Evolutionary conservation across 225 moss, liverwort and hornwort genomes (phyloP).

Genomic region (Physcomitrium patens): DNA sequence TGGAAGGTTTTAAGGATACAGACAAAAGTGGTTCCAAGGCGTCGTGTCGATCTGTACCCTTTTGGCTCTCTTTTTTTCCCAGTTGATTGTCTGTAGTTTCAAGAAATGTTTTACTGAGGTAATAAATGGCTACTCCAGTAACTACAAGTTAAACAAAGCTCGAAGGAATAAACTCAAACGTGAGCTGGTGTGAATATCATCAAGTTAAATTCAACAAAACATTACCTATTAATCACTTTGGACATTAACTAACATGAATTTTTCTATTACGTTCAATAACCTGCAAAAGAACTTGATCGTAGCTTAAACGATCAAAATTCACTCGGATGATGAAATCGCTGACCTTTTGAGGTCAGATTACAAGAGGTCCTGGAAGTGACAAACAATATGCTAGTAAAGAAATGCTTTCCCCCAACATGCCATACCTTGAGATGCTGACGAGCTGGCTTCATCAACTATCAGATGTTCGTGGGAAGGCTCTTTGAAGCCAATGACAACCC

Average conservation of each 20-base stretch:
- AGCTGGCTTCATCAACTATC: constrained; percentile 15
- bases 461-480: constrained; percentile 51
- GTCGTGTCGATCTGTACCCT: constrained; percentile 33
- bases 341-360: background rate
- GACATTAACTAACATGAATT: too few relatives aligned
- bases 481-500: constrained; percentile 53
- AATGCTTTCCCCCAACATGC: background rate
- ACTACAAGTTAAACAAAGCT: background rate
- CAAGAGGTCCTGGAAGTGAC: background rate
- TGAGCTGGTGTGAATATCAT: background rate
- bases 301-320: too few relatives aligned
- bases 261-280: too few relatives aligned
- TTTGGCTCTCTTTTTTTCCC: constrained; percentile 10
- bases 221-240: too few relatives aligned
- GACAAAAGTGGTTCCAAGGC: constrained; percentile 61
- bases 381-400: background rate
- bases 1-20: constrained; percentile 32
- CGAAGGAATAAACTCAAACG: background rate
- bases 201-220: background rate
- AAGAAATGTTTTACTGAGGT: background rate
- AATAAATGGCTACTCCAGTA: background rate
- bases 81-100: constrained; percentile 19
- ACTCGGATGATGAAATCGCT: too few relatives aligned
- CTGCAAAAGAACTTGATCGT: too few relatives aligned
- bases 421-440: constrained; percentile 21